Percentiles rank a stretch among this genome's conserved stretches.
phyloP scores from a whole-genome alignment of 176 grass and related monocot species.

The Sorghum bicolor region Sorghum_bicolor_NCBIv3 NC_012873.2:66926001-66926500 shows the following conservation, averaged over 20 bases:
- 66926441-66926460: constrained; percentile 17
- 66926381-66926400: constrained; percentile 29
- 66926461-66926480: constrained; percentile 25
- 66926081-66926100: constrained; percentile 61
- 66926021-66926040: constrained; percentile 66
- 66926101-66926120: constrained; percentile 49
- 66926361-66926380: constrained; percentile 48
- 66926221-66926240: constrained; percentile 29
- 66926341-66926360: constrained; percentile 55
- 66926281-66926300: constrained; percentile 72
- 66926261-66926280: constrained; percentile 53
- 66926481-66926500: constrained; percentile 7
- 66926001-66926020: constrained; percentile 56
- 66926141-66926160: constrained; percentile 26
- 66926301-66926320: constrained; percentile 75
- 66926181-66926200: constrained; percentile 44
- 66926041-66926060: constrained; percentile 63
- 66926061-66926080: constrained; percentile 66
- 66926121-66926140: constrained; percentile 28
- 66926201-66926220: constrained; percentile 52
- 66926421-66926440: constrained; percentile 7
- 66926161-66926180: constrained; percentile 61
- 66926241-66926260: constrained; percentile 43
- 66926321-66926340: constrained; percentile 81
- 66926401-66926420: background rate